phyloP scores from a whole-genome alignment of 169 alveolate species.

The Plasmodium relictum region DNA sequence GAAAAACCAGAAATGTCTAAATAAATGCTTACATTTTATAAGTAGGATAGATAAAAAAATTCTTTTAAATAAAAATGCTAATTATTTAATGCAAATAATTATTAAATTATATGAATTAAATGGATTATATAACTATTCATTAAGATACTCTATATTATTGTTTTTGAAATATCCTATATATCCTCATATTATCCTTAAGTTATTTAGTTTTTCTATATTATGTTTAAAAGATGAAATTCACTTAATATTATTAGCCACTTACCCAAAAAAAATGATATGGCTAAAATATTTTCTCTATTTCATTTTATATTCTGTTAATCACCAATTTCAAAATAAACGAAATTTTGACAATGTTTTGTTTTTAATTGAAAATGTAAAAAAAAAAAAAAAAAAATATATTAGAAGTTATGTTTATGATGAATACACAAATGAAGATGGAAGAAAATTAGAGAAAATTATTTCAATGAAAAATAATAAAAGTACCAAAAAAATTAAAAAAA shows the following conservation, averaged over 20 bases:
- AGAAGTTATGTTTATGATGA: background rate
- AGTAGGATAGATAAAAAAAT: slow-evolving; percentile 42
- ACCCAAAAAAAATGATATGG: slow-evolving; percentile 35
- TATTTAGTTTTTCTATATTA: slow-evolving; percentile 59
- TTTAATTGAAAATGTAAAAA: slow-evolving; percentile 44
- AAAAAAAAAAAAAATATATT: slow-evolving; percentile 4
- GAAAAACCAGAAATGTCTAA: slow-evolving; percentile 52
- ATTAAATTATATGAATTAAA: slow-evolving; percentile 54
- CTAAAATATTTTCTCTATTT: slow-evolving; percentile 57
- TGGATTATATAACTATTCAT: slow-evolving; percentile 38
- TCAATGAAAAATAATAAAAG: too few species aligned
- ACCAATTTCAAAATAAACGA: slow-evolving; percentile 41
- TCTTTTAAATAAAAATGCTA: slow-evolving; percentile 36
- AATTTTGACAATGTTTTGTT: slow-evolving; percentile 26
- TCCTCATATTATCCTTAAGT: slow-evolving; percentile 55
- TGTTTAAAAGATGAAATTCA: slow-evolving; percentile 51
- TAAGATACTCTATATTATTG: slow-evolving; percentile 50
- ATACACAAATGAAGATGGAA: too few species aligned
- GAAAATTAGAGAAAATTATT: too few species aligned
- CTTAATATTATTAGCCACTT: slow-evolving; percentile 65
- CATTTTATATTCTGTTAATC: slow-evolving; percentile 66
- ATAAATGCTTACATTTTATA: slow-evolving; percentile 44
- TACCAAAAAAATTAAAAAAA: background rate
- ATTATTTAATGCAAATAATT: slow-evolving; percentile 52
- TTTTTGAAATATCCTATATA: slow-evolving; percentile 53